phyloP scores from a whole-genome alignment of 768 basidiomycete species.

The Rhodotorula kratochvilovae region DNA sequence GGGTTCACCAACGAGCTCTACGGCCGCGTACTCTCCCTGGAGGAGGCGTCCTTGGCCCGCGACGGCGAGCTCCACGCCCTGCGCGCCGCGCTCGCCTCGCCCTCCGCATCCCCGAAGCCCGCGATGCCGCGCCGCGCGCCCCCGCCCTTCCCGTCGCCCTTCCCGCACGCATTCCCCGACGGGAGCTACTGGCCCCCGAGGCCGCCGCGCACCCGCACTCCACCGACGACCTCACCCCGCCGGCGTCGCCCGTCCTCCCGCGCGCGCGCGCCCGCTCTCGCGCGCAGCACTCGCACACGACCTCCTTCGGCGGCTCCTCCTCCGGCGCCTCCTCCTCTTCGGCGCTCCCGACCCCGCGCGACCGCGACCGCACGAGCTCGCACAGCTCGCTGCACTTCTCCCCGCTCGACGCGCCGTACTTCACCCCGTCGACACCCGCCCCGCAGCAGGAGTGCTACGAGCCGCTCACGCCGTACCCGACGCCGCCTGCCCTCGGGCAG shows the following conservation, averaged over 20 bases:
- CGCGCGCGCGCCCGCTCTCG: background rate
- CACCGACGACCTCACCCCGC: constrained; percentile 6
- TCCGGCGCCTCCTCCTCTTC: no score
- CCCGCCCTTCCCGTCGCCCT: background rate
- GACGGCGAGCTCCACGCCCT: constrained; percentile 1
- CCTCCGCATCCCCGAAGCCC: background rate
- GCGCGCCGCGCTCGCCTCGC: background rate
- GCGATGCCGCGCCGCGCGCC: background rate
- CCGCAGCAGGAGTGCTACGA: no score
- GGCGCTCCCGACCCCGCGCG: no score
- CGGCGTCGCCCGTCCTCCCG: background rate
- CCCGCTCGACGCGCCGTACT: background rate
- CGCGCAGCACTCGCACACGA: background rate
- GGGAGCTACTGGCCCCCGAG: background rate
- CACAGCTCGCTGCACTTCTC: background rate
- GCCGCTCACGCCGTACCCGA: no score
- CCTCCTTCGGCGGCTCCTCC: background rate
- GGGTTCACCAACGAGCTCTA: background rate
- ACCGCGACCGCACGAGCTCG: background rate
- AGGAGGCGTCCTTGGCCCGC: background rate
- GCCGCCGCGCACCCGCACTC: no score
- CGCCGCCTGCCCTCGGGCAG: no score
- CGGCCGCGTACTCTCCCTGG: background rate
- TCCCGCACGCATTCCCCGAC: background rate
- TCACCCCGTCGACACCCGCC: no score